Evolutionary conservation across 192 early-diverging fungal species (phyloP), one percentile per base, ranked within the genome.

Genomic region (Rhizoclosmatium sp.): DNA sequence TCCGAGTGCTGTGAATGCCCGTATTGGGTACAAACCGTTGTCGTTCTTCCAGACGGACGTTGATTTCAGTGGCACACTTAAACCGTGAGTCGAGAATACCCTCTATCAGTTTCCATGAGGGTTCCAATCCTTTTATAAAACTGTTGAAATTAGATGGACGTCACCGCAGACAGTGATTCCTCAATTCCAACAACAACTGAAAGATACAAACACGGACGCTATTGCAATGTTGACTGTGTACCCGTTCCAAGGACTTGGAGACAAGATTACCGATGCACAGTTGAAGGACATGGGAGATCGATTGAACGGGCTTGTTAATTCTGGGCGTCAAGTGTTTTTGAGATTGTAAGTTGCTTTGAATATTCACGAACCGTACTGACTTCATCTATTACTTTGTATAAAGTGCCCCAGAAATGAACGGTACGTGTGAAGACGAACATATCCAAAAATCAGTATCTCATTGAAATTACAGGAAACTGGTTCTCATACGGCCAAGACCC

Each of bases 21-120:
- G 79, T 44, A 14, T 69, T 41, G 40, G 65, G 4, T 65, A 68
- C 62, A 80, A 80, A 64, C 66, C 79, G 16, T 21, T 80, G n/a
- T 12, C 79, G 9, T 56, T 80, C 47, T 80, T 65, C 19, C 79
- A 80, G 45, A 74, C 69, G 3, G 79, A 80, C 66, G 47, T 80
- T 19, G 72, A 80, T 44, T 66, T 80, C 47, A 80, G 70, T 42
- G 65, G 65, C 41, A 78, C 73, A 5, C 7, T 80, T 5, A 71
- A 80, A 56, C 72, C 72, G 72, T 75, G 46, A 3, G 72, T 75
- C 14, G 7, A 31, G 40, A 40, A 16, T 23, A 71, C 16, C 40
- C 21, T 21, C 9, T 19, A 9, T 62, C 7, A 19, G 7, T 19
- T 19, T n/a, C n/a, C n/a, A n/a, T n/a, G n/a, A n/a, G n/a, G n/a